These are phyloP conservation scores for Leonotis leonurus DNA, from an alignment of 257 asterid species.

Conservation along the genomic window DNA sequence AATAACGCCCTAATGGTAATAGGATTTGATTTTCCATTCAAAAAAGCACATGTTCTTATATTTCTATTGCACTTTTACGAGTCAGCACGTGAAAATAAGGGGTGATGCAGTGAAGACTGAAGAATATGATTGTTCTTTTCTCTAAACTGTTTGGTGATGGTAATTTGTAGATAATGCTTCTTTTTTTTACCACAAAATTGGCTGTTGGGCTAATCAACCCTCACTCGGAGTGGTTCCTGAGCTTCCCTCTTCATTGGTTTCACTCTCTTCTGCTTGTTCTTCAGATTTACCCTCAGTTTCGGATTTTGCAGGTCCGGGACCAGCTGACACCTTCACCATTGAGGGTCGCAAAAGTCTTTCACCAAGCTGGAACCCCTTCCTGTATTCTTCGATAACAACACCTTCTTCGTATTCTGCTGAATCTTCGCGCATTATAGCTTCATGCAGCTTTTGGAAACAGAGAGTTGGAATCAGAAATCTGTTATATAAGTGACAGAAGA, in stretches of 20 bases:
- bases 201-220: constrained; percentile 19
- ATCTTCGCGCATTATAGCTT: constrained; percentile 91
- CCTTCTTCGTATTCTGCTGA: constrained; percentile 68
- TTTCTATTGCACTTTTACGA: constrained; percentile 10
- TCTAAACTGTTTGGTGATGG: not conserved
- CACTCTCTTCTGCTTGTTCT: constrained; percentile 24
- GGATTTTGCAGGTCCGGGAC: constrained; percentile 71
- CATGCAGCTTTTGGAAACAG: constrained; percentile 54
- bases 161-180: not conserved
- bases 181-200: constrained; percentile 25
- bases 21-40: not conserved
- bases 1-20: too few species aligned
- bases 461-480: constrained; percentile 6
- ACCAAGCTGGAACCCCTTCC: constrained; percentile 70
- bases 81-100: not conserved
- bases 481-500: not conserved
- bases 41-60: constrained; percentile 2
- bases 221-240: constrained; percentile 26
- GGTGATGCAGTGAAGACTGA: too few species aligned
- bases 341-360: constrained; percentile 82
- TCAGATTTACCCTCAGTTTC: constrained; percentile 29
- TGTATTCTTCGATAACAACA: constrained; percentile 56
- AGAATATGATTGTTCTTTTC: not conserved
- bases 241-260: constrained; percentile 25
- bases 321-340: constrained; percentile 90